phyloP scores from a whole-genome alignment of 2,329 filamentous ascomycete species.

The Alternaria sp. region DNA sequence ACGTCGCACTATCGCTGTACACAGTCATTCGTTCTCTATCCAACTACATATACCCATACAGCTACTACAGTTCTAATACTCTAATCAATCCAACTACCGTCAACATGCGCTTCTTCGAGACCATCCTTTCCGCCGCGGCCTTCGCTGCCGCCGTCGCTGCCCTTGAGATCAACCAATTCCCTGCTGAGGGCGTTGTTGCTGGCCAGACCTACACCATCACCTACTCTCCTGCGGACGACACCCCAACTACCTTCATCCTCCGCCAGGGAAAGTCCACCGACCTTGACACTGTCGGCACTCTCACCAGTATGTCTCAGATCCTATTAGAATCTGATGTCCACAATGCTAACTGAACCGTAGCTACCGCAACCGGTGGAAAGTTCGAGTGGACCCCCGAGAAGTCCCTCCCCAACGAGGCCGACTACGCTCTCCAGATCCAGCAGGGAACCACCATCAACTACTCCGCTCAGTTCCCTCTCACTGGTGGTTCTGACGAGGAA shows the following conservation, averaged over 20 bases:
- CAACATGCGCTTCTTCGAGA: slow-evolving; percentile 62
- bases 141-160: slow-evolving; percentile 55
- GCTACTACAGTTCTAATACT: slow-evolving; percentile 28
- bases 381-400: slow-evolving; percentile 62
- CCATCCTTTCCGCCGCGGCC: slow-evolving; percentile 56
- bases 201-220: slow-evolving; percentile 60
- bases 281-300: slow-evolving; percentile 59
- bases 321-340: background rate
- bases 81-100: slow-evolving; percentile 25
- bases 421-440: slow-evolving; percentile 68
- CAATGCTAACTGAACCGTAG: slow-evolving; percentile 37
- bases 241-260: slow-evolving; percentile 65
- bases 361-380: slow-evolving; percentile 55
- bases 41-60: slow-evolving; percentile 22
- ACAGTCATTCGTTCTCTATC: slow-evolving; percentile 42
- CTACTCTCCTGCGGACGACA: slow-evolving; percentile 56
- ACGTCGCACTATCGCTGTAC: slow-evolving; percentile 31
- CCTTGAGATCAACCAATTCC: slow-evolving; percentile 58
- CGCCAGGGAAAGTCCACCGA: slow-evolving; percentile 61
- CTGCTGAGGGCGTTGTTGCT: slow-evolving; percentile 58
- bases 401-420: slow-evolving; percentile 53
- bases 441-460: slow-evolving; percentile 65
- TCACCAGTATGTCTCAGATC: slow-evolving; percentile 56
- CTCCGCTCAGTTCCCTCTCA: slow-evolving; percentile 59
- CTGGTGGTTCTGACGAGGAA: slow-evolving; percentile 39